Conservation (phyloP, 108 stramenopile species). For the Nitzschia sp. region DNA sequence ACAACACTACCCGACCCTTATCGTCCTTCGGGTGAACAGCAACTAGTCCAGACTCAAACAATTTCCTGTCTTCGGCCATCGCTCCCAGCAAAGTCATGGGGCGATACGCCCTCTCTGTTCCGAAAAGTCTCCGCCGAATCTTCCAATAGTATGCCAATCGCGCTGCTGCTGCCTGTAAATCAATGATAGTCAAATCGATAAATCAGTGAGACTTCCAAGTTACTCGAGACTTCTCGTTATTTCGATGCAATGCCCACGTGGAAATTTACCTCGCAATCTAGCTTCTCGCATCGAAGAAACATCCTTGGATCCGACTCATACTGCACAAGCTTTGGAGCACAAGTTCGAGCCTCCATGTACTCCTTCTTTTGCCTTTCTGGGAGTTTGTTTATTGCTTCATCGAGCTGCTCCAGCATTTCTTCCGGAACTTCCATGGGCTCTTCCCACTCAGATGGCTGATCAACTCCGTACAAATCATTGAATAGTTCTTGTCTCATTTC, state of each 20-base stretch:
- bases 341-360: slow-evolving; percentile 16
- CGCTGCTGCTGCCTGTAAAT: slow-evolving; percentile 24
- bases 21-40: slow-evolving; percentile 3
- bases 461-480: slow-evolving; percentile 5
- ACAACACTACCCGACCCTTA: slow-evolving; percentile 2
- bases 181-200: not conserved
- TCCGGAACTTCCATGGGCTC: not conserved
- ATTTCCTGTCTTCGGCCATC: slow-evolving; percentile 15
- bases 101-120: slow-evolving; percentile 17
- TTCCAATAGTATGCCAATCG: slow-evolving; percentile 40
- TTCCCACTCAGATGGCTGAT: not conserved
- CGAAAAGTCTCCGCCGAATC: slow-evolving; percentile 36
- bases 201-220: slow-evolving; percentile 5
- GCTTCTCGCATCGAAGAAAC: slow-evolving; percentile 26
- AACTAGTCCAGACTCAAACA: not conserved
- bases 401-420: not conserved
- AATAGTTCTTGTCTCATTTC: not conserved
- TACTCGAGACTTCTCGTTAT: too few relatives aligned
- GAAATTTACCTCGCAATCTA: not conserved
- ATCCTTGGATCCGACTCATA: slow-evolving; percentile 9
- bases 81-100: slow-evolving; percentile 38
- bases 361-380: slow-evolving; percentile 4
- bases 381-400: slow-evolving; percentile 14
- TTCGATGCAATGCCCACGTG: too few relatives aligned
- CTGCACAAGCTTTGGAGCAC: slow-evolving; percentile 22